A percentile compares a stretch with the other conserved stretches of the same genome.
phyloP scores from a whole-genome alignment of 441 rosid species.

The Aleurites moluccanus region DNA sequence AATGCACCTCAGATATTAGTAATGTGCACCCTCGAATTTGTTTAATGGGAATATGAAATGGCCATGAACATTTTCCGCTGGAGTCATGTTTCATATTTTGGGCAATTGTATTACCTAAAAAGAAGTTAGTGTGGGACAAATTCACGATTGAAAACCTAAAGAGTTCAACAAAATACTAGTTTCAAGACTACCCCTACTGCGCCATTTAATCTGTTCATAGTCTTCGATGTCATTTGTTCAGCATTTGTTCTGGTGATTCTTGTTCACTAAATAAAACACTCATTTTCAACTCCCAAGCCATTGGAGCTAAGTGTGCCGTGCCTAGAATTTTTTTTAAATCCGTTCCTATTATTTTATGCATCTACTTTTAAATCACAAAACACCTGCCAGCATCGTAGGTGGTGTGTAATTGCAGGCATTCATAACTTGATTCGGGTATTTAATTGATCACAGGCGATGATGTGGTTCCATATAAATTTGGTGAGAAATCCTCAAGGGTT shows the following conservation, averaged over 20 bases:
- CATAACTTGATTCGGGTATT: constrained; percentile 16
- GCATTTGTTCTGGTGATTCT: neutral
- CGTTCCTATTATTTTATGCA: neutral
- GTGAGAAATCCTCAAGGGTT: constrained; percentile 75
- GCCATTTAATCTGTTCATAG: neutral
- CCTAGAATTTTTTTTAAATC: neutral
- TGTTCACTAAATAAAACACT: neutral
- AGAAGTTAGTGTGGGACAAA: neutral
- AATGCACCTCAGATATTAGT: neutral
- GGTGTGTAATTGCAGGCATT: neutral
- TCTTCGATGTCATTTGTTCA: neutral
- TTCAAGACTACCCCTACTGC: neutral
- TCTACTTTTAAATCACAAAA: neutral
- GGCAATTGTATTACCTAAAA: neutral
- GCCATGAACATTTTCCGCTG: neutral
- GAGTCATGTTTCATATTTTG: neutral
- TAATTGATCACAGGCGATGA: constrained; percentile 65
- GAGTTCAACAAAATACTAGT: neutral
- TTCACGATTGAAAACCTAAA: neutral
- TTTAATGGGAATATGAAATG: neutral
- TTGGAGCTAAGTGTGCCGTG: neutral
- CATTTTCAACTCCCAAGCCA: neutral
- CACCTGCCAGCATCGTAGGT: neutral
- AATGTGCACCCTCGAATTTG: neutral
- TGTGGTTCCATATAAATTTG: constrained; percentile 79